Base-by-base conservation (phyloP, 2,329 filamentous ascomycete genomes). In the Dryadomyces quercus-mongolicae region DNA sequence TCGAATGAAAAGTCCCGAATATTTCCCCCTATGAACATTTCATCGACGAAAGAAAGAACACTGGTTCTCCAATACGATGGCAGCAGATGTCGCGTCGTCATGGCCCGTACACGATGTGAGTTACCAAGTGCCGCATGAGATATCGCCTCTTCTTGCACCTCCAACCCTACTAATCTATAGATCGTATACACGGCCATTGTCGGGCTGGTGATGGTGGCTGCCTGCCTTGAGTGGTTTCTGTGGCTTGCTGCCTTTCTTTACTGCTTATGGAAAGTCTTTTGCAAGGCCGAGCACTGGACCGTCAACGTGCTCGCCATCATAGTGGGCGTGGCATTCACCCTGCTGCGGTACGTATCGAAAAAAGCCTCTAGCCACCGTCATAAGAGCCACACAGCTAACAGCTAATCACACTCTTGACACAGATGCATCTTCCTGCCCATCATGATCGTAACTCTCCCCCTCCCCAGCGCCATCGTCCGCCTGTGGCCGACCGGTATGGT, bases 211-310 rank as follows among this genome's bases (percentile, higher is more conserved):
- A 89, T 96, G 83, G 63, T 93, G 22, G 87, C 86, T 56, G 92
- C 92, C 2, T 75, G 90, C 34, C 74, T 97, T 9, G 92, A 97
- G 71, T 97, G 93, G 90, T 83, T 95, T 57, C 78, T 97, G 15
- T 96, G 91, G 89, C 77, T 97, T 44, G 82, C 86, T n/a, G 90
- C 92, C 3, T 97, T 97, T 65, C 66, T 93, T 58, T 97, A 96
- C 70, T 97, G 92, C 66, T 74, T 96, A 1, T 72, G 82, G 64
- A 95, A 96, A 67, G 90, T 92, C 34, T 95, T 86, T 63, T 75
- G 81, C 59, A 97, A 97, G 68, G 90, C 92, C 20, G 88, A 95
- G 62, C 86, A 89, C 65, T 90, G 86, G 82, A 89, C 85, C 46
- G 86, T 94, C 57, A 81, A 81, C 56, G 68, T 91, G 5, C 74